A percentile compares a stretch with the other conserved stretches of the same genome.
These are phyloP conservation scores for Candida sp. DNA, from an alignment of 1,139 yeast genomes.

Conservation along the genomic window DNA sequence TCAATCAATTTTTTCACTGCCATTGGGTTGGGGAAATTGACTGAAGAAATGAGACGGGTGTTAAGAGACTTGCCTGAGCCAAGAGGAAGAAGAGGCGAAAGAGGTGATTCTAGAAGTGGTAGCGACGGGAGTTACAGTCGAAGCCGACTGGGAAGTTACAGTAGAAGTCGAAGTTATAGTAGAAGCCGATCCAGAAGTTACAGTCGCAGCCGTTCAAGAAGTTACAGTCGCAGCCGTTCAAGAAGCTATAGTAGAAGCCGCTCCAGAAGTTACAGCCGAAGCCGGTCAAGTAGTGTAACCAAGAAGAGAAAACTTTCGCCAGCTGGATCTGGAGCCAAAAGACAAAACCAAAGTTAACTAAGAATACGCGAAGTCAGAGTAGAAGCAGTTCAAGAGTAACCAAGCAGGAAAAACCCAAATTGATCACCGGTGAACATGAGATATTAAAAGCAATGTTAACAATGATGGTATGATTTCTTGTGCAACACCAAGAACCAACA, in stretches of 20 bases:
- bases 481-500: too few species aligned
- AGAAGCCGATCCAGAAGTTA: constrained; percentile 12
- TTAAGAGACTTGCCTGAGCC: constrained; percentile 25
- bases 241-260: constrained; percentile 5
- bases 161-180: constrained; percentile 11
- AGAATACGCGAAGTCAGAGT: too few species aligned
- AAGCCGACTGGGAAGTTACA: constrained; percentile 12
- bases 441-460: too few species aligned
- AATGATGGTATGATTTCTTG: too few species aligned
- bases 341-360: not conserved
- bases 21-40: constrained; percentile 79
- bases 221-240: constrained; percentile 10
- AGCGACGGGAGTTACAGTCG: constrained; percentile 12
- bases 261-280: not conserved
- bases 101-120: constrained; percentile 13
- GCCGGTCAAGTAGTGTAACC: too few species aligned
- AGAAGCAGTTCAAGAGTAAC: not conserved
- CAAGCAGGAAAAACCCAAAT: too few species aligned
- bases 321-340: not conserved
- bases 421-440: too few species aligned
- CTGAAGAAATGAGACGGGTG: constrained; percentile 74
- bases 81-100: constrained; percentile 16
- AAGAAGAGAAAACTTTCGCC: not conserved
- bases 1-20: constrained; percentile 93
- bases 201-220: constrained; percentile 13